Evolutionary conservation across 306 rosid species (phyloP), one percentile per base, ranked within the genome.

Genomic region (Quercus dentata): DNA sequence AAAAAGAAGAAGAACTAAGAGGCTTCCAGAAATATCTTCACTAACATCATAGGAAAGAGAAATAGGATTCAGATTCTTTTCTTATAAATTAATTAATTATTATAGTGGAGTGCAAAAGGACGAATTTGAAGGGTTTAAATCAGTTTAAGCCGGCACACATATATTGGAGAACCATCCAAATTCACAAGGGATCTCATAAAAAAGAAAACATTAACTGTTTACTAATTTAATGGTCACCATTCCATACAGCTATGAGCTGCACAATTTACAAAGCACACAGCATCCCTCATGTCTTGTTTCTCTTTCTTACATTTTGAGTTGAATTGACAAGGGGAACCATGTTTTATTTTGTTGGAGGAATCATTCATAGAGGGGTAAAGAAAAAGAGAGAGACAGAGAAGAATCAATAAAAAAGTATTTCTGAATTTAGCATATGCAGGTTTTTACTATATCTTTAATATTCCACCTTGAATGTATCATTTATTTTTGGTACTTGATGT

Each of bases 161-260:
- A 27, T 17, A 5, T 3, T 25, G 1, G 77, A 81, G 69, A 83
- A 74, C 85, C 89, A 74, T 80, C 68, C n/a, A 67, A 78, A 71
- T 76, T 38, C 11, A 56, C 18, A 63, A 25, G 78, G 81, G 67
- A 84, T 80, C 85, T 67, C 4, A 27, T 38, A 7, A 38, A 38
- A 38, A 38, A 2, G 54, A 76, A 86, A 31, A 84, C 78, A 77
- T 15, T 19, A 64, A 59, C 38, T 70, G 72, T 86, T 81, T 55
- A 59, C 80, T 77, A 73, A 79, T 83, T 65, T 84, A 65, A 83
- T 86, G 91, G 86, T 63, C 69, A 59, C 71, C 52, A 78, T 87
- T 89, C 67, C 78, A 80, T 84, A 71, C 68, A 81, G 87, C 76
- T 59, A 58, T 74, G 46, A 38, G 46, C 46, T 7, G 11, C 2